Evolutionary conservation across 73 alveolate species (phyloP).

Genomic region (Paramecium pentaurelia): DNA sequence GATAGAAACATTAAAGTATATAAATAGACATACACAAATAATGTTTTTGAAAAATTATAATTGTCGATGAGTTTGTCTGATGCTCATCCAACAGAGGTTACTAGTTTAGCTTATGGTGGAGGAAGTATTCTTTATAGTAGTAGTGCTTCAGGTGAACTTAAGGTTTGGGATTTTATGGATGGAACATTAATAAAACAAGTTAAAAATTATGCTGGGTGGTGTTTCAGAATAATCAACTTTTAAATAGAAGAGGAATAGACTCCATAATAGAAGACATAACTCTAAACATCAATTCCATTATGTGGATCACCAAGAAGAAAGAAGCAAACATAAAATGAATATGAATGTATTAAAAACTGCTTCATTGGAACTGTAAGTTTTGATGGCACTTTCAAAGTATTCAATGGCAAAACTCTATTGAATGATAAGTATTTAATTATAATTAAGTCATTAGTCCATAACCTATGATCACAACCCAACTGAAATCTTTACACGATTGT

Average conservation of each 20-base stretch:
- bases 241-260: slow-evolving; percentile 39
- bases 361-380: slow-evolving; percentile 51
- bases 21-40: background rate
- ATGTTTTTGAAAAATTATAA: slow-evolving; percentile 32
- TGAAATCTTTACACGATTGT: slow-evolving; percentile 46
- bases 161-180: slow-evolving; percentile 47
- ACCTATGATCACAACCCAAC: slow-evolving; percentile 13
- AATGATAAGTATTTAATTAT: background rate
- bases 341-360: slow-evolving; percentile 20
- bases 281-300: background rate
- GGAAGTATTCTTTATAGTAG: slow-evolving; percentile 22
- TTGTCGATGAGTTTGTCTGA: slow-evolving; percentile 25
- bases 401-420: background rate
- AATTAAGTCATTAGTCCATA: background rate
- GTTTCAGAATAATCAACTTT: slow-evolving; percentile 44
- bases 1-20: slow-evolving; percentile 51
- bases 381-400: slow-evolving; percentile 53
- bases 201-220: slow-evolving; percentile 56
- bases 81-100: slow-evolving; percentile 58
- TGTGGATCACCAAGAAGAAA: slow-evolving; percentile 43
- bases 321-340: background rate
- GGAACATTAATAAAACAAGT: slow-evolving; percentile 26
- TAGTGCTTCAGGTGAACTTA: slow-evolving; percentile 54
- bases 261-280: background rate
- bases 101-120: slow-evolving; percentile 44